Conservation (phyloP, 331 rosid genomes). For the Rhamnella rubrinervis region DNA sequence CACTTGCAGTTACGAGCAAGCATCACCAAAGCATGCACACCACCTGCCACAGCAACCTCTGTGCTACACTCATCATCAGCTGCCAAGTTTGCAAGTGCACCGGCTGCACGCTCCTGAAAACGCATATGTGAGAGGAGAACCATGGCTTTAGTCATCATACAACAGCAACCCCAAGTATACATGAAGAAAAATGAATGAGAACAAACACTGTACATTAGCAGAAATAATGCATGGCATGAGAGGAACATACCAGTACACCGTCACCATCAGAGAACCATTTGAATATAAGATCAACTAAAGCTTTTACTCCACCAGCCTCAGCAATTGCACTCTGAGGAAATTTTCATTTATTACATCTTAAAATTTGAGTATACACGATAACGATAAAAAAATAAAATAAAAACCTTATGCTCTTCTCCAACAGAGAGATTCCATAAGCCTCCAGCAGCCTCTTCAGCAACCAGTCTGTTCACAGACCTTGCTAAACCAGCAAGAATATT, state of each 20-base stretch:
- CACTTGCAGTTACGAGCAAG: conserved; percentile 96
- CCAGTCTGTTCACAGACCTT: conserved; percentile 93
- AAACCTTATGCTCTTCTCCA: conserved; percentile 97
- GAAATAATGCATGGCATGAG: conserved; percentile 10
- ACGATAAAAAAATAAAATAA: conserved; percentile 14
- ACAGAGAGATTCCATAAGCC: conserved; percentile 96
- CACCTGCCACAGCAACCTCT: conserved; percentile 95
- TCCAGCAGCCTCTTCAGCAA: conserved; percentile 99
- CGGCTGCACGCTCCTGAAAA: conserved; percentile 97
- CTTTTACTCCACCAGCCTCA: conserved; percentile 95
- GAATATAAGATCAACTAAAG: conserved; percentile 95
- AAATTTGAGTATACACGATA: conserved; percentile 20
- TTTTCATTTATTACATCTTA: conserved; percentile 24
- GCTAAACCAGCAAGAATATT: conserved; percentile 94
- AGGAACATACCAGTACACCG: conserved; percentile 85
- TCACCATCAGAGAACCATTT: conserved; percentile 97
- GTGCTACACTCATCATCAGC: conserved; percentile 99
- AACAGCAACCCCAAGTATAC: conserved; percentile 21
- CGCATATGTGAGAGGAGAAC: conserved; percentile 20
- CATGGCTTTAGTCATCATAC: conserved; percentile 13
- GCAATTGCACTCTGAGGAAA: conserved; percentile 86
- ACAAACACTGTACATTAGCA: conserved; percentile 20
- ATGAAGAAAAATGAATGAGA: conserved; percentile 6
- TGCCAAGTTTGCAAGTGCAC: conserved; percentile 98
- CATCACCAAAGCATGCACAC: conserved; percentile 98